These are phyloP conservation scores for Claviceps digitariae DNA, from an alignment of 2,329 filamentous ascomycete species.

Conservation along the genomic window DNA sequence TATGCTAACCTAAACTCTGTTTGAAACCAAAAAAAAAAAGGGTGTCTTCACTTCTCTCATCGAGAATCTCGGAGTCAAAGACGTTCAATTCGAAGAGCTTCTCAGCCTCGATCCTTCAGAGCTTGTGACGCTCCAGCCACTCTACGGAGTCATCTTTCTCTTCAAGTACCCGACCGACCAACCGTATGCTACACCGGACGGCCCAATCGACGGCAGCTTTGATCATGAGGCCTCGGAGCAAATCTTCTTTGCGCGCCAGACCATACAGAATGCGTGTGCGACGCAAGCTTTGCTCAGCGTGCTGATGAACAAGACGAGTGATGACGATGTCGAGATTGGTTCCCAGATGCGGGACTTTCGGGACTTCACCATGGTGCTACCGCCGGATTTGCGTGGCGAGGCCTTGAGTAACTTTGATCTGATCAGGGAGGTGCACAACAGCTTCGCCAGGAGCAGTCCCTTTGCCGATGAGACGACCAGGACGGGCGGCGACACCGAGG, in stretches of 20 bases:
- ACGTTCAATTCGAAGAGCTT: conserved; percentile 95
- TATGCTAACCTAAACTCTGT: not conserved
- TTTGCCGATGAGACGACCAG: conserved; percentile 80
- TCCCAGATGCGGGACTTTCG: conserved; percentile 61
- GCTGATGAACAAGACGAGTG: conserved; percentile 65
- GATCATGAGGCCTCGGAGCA: conserved; percentile 61
- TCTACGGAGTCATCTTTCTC: conserved; percentile 96
- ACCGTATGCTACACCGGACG: conserved; percentile 43
- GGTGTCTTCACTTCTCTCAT: conserved; percentile 97
- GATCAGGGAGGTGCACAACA: conserved; percentile 74
- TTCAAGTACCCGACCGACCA: conserved; percentile 84
- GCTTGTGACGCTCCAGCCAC: conserved; percentile 56
- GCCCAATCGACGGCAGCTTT: conserved; percentile 69
- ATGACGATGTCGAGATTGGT: conserved; percentile 57
- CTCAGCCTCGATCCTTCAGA: conserved; percentile 71
- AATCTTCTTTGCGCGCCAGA: conserved; percentile 92
- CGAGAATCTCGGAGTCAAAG: conserved; percentile 77
- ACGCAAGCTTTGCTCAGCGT: conserved; percentile 91
- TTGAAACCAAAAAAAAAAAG: conserved; percentile 31
- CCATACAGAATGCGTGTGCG: conserved; percentile 96
- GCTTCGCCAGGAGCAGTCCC: conserved; percentile 75
- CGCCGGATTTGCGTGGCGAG: conserved; percentile 54
- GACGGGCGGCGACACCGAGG: conserved; percentile 56
- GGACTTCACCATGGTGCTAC: conserved; percentile 76
- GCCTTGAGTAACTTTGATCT: conserved; percentile 49